Base-by-base conservation (phyloP, 306 rosid species). In the Cyamopsis tetragonoloba region DNA sequence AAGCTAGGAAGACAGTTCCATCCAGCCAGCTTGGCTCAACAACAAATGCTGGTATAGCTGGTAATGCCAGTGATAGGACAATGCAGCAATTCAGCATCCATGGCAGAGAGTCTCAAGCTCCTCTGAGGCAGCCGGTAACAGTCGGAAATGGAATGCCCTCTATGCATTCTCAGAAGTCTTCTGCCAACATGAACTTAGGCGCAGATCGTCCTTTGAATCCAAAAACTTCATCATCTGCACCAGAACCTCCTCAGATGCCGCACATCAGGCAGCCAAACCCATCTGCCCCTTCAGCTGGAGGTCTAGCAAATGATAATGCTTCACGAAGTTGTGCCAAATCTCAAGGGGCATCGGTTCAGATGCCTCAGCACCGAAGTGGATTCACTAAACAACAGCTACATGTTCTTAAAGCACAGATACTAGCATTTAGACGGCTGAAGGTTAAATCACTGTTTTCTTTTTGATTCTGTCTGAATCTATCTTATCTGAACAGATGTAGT, bases 381-480 rank as follows among this genome's bases (percentile, higher is more conserved):
- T 95, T 95, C 82, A 85, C 99, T 72, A 95, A 90, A 80, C 95
- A 86, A 73, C 99, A 90, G 81, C 69, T 88, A 62, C 99, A 95
- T 60, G 99, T 95, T 73, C 97, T 95, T 64, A 95, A 95, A 79
- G 99, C 99, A 34, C 99, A 90, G 79, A 95, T 95, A 67, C 81
- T 95, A 48, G 99, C 99, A 75, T 91, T 95, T 75, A 86, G 99
- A 82, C 91, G 97, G 72, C 77, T 90, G 66, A 95, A 95, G 99
- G 99, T 93, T 34, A 30, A 14, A 65, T 27, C 35, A 68, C 35
- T 73, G 15, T 55, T 67, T 64, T 46, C 48, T 73, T 47, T 77
- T 62, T 54, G 19, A 55, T 32, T 61, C 47, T 50, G 19, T 63
- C 18, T 27, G 7, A 66, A n/a, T 30, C 23, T 48, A 49, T 32